A percentile compares a stretch with the other conserved stretches of the same genome.
These are phyloP conservation scores for Didymella pomorum DNA, from an alignment of 2,329 filamentous ascomycete species.

Conservation along the genomic window DNA sequence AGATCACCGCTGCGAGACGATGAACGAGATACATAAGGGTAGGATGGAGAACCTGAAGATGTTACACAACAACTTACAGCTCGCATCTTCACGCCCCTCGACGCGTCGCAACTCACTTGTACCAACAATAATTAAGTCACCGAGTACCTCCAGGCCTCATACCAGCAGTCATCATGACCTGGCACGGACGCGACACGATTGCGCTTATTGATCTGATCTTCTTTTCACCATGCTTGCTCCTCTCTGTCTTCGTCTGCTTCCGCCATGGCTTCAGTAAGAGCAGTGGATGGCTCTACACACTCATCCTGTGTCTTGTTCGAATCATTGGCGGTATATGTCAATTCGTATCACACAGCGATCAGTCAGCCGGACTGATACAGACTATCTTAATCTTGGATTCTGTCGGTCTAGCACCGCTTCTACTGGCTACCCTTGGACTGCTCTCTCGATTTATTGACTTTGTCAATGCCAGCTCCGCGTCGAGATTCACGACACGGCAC, in stretches of 20 bases:
- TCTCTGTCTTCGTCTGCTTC: slow-evolving; percentile 41
- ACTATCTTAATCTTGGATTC: slow-evolving; percentile 56
- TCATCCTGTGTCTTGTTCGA: slow-evolving; percentile 62
- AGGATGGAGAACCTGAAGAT: background rate
- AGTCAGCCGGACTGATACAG: slow-evolving; percentile 50
- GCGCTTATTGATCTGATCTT: slow-evolving; percentile 46
- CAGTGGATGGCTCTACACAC: slow-evolving; percentile 63
- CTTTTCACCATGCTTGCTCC: slow-evolving; percentile 47
- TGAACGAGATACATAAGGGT: background rate
- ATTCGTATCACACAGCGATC: slow-evolving; percentile 58
- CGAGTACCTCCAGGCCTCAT: background rate
- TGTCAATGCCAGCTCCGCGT: slow-evolving; percentile 25
- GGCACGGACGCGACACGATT: slow-evolving; percentile 21
- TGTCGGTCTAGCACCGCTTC: slow-evolving; percentile 60
- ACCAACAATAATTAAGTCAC: background rate
- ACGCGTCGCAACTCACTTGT: background rate
- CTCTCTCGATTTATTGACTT: slow-evolving; percentile 45
- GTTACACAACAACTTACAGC: background rate
- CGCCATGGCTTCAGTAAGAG: slow-evolving; percentile 53
- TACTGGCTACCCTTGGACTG: slow-evolving; percentile 58
- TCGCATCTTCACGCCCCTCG: background rate
- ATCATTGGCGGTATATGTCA: slow-evolving; percentile 60
- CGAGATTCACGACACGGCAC: slow-evolving; percentile 30
- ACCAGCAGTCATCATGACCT: background rate
- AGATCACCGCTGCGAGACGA: background rate